These are phyloP conservation scores for Cordia subcordata DNA, from an alignment of 257 asterid species.

Conservation along the genomic window DNA sequence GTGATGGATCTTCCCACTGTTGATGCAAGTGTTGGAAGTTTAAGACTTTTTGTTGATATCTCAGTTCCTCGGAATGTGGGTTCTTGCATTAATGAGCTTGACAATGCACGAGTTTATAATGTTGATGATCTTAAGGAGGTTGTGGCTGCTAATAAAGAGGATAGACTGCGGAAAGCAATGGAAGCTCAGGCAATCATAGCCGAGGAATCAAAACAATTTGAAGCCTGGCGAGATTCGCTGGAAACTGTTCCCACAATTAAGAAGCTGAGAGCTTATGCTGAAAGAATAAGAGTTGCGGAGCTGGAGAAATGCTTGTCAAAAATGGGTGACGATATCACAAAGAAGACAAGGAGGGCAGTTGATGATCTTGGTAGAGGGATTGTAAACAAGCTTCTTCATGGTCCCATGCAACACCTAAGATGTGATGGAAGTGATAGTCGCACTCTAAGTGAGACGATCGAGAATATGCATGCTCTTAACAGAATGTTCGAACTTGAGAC, in stretches of 20 bases:
- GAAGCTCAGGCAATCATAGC: conserved; percentile 80
- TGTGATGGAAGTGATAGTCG: conserved; percentile 95
- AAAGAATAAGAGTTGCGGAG: conserved; percentile 77
- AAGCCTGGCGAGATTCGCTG: conserved; percentile 90
- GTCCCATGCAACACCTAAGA: conserved; percentile 97
- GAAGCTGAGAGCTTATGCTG: conserved; percentile 89
- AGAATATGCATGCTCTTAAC: conserved; percentile 93
- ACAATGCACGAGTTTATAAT: conserved; percentile 65
- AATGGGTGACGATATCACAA: conserved; percentile 88
- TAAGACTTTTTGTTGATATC: conserved; percentile 72
- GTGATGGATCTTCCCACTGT: conserved; percentile 52
- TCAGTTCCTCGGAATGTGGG: conserved; percentile 95
- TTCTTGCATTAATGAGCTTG: conserved; percentile 64
- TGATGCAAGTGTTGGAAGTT: conserved; percentile 38
- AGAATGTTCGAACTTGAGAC: conserved; percentile 86
- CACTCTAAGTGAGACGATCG: conserved; percentile 87
- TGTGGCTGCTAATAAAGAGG: conserved; percentile 94
- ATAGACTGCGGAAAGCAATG: conserved; percentile 78
- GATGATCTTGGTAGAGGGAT: conserved; percentile 91
- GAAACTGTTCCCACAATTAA: conserved; percentile 94
- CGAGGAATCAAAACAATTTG: conserved; percentile 83
- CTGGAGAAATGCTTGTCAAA: conserved; percentile 84
- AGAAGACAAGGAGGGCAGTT: conserved; percentile 71
- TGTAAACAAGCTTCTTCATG: conserved; percentile 87
- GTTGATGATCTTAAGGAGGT: conserved; percentile 95